Evolutionary conservation across 192 early-diverging fungal species (phyloP).

Genomic region (Backusella circina): DNA sequence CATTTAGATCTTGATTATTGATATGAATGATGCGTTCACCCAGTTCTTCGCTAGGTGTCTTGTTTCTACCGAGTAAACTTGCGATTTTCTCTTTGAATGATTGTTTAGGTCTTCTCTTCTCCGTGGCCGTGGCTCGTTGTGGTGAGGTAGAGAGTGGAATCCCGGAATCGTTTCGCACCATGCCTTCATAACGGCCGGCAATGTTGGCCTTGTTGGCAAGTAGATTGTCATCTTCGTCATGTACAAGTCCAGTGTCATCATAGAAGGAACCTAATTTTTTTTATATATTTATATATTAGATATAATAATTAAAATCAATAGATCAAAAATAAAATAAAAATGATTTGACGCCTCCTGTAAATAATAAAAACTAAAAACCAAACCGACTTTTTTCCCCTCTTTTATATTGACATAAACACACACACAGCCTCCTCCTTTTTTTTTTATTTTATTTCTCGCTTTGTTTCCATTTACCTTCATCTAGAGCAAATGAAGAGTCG

Average conservation of each 20-base stretch:
- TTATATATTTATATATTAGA: no score
- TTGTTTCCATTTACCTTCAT: constrained; percentile 1
- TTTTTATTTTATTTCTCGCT: not conserved
- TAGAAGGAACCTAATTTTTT: constrained; percentile 11
- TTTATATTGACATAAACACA: not conserved
- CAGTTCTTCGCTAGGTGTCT: not conserved
- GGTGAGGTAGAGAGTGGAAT: not conserved
- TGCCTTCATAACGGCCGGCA: constrained; percentile 3
- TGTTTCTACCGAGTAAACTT: not conserved
- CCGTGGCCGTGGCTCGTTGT: not conserved
- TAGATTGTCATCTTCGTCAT: constrained; percentile 26
- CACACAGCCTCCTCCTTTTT: not conserved
- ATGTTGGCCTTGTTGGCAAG: constrained; percentile 15
- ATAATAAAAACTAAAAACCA: not conserved
- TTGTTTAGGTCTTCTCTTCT: not conserved
- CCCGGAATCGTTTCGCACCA: not conserved
- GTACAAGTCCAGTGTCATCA: constrained; percentile 13
- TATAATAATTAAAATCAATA: not conserved
- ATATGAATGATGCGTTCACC: constrained; percentile 80
- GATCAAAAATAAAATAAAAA: not conserved
- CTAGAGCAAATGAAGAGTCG: constrained; percentile 5
- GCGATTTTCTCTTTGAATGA: not conserved
- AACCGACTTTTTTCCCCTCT: not conserved
- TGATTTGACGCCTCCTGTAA: not conserved
- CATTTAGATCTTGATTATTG: constrained; percentile 80